Evolutionary conservation across 164 flowering plant species (phyloP).

Genomic region (Protea cynaroides): DNA sequence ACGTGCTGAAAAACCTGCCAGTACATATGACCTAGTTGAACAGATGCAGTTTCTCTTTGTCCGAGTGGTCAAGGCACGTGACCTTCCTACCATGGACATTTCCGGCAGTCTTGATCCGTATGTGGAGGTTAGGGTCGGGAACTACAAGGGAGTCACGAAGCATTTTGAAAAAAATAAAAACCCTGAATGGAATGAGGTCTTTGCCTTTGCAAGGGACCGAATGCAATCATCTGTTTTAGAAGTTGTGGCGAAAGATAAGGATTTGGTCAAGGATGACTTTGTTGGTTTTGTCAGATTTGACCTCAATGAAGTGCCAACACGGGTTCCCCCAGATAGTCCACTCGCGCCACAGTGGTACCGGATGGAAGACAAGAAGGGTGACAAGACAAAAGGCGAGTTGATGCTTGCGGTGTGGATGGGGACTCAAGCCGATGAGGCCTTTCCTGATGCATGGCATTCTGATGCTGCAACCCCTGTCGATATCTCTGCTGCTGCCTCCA

Average conservation of each 20-base stretch:
- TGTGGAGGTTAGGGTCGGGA: conserved; percentile 86
- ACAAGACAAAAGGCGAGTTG: conserved; percentile 71
- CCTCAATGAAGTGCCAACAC: conserved; percentile 71
- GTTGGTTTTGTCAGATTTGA: conserved; percentile 80
- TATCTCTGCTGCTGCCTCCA: conserved; percentile 38
- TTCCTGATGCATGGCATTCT: conserved; percentile 92
- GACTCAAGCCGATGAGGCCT: conserved; percentile 92
- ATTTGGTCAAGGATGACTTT: conserved; percentile 77
- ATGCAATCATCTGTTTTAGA: conserved; percentile 79
- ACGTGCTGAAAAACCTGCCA: conserved; percentile 53
- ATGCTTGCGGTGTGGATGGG: conserved; percentile 99
- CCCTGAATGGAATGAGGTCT: conserved; percentile 87
- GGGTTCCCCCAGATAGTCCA: conserved; percentile 96
- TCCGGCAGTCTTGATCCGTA: conserved; percentile 89
- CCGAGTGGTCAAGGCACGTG: conserved; percentile 86
- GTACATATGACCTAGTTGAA: conserved; percentile 93
- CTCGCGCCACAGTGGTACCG: conserved; percentile 92
- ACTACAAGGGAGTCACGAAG: conserved; percentile 75
- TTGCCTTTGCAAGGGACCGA: conserved; percentile 76
- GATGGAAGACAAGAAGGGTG: conserved; percentile 72
- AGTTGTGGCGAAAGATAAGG: conserved; percentile 82
- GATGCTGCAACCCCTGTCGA: conserved; percentile 67
- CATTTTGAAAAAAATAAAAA: conserved; percentile 73
- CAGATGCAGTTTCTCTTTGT: conserved; percentile 83
- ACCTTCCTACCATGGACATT: conserved; percentile 76